Percentiles rank a stretch among this genome's conserved stretches.
These are phyloP conservation scores for Lophiostoma macrostomum DNA, from an alignment of 495 filamentous ascomycete species.

Conservation along the genomic window DNA sequence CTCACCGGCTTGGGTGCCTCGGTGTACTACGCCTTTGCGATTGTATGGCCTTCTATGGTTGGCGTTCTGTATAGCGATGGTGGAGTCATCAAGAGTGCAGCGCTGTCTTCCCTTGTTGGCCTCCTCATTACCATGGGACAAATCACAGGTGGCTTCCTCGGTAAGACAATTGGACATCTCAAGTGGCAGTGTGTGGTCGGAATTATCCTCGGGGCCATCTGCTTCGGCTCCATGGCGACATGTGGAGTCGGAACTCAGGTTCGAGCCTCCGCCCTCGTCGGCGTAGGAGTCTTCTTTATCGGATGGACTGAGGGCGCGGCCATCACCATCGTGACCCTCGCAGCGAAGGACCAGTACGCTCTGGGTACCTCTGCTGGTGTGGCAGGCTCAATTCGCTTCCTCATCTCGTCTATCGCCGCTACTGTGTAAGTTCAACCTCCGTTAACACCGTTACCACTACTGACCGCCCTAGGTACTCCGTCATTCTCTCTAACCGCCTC, in stretches of 20 bases:
- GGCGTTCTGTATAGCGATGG: conserved; percentile 7
- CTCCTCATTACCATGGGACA: conserved; percentile 8
- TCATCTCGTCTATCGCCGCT: conserved; percentile 16
- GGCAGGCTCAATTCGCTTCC: conserved; percentile 22
- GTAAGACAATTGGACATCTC: background rate
- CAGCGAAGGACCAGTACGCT: conserved; percentile 6
- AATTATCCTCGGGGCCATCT: conserved; percentile 6
- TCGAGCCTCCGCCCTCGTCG: conserved; percentile 4
- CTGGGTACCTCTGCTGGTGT: conserved; percentile 14
- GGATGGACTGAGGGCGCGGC: conserved; percentile 18
- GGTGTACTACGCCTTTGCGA: conserved; percentile 25
- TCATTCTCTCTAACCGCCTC: conserved; percentile 17
- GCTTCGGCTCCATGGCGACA: conserved; percentile 12
- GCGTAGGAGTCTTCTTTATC: conserved; percentile 19
- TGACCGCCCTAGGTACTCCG: too few relatives aligned
- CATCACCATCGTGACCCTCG: conserved; percentile 11
- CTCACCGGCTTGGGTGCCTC: conserved; percentile 12
- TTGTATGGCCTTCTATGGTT: conserved; percentile 24
- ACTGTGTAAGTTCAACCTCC: too few relatives aligned
- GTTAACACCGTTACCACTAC: too few relatives aligned
- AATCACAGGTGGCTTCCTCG: conserved; percentile 3
- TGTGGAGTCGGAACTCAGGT: background rate
- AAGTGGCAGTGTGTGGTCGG: conserved; percentile 9
- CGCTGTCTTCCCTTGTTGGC: background rate
- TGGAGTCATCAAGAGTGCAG: background rate